Evolutionary conservation across 2,329 filamentous ascomycete species (phyloP).

Genomic region (Diatrype stigma): DNA sequence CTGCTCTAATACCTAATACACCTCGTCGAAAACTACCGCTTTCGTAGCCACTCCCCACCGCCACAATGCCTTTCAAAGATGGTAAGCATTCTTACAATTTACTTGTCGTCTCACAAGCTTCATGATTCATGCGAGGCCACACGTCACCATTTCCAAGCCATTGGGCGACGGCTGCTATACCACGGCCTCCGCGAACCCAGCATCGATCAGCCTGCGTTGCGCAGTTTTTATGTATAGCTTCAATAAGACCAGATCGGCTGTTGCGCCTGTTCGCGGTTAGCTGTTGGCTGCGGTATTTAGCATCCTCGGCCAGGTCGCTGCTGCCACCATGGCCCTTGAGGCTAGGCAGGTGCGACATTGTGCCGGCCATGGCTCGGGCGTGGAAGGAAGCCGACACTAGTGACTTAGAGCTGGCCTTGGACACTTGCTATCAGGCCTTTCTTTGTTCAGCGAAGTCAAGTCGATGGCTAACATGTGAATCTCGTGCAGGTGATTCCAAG

Average conservation of each 20-base stretch:
- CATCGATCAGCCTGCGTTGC: constrained; percentile 1
- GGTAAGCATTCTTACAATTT: constrained; percentile 33
- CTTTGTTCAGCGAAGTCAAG: too few species aligned
- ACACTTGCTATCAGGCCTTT: too few species aligned
- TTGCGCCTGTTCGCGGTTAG: constrained; percentile 10
- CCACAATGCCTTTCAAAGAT: constrained; percentile 40
- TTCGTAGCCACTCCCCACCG: constrained; percentile 19
- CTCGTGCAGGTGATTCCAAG: constrained; percentile 71
- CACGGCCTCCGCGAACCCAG: constrained; percentile 4
- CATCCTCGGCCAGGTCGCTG: not conserved
- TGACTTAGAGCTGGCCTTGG: not conserved
- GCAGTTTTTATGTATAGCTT: constrained; percentile 1
- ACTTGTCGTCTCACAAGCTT: constrained; percentile 13
- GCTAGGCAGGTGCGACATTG: not conserved
- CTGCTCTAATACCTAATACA: constrained; percentile 25
- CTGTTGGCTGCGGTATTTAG: constrained; percentile 28
- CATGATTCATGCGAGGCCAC: constrained; percentile 8
- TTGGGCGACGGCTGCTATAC: constrained; percentile 14
- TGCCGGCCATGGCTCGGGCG: not conserved
- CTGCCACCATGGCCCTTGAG: constrained; percentile 4
- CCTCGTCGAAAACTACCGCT: constrained; percentile 22
- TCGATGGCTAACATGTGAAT: constrained; percentile 24
- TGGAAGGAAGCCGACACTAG: not conserved
- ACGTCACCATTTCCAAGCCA: constrained; percentile 20
- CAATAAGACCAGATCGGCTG: not conserved